These are phyloP conservation scores for Cichorium intybus DNA, from an alignment of 140 eudicot species.

Conservation along the genomic window DNA sequence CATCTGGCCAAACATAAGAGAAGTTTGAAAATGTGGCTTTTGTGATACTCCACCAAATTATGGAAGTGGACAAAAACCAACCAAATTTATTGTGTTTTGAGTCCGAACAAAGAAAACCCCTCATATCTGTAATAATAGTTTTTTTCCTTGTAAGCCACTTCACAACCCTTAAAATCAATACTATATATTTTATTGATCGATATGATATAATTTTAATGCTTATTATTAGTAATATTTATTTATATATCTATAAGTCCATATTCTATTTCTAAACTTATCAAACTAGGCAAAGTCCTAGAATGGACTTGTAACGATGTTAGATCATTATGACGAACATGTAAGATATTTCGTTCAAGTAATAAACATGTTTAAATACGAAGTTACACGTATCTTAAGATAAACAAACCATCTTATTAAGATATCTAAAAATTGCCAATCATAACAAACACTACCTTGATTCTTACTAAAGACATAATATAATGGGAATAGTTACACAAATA, in stretches of 20 bases:
- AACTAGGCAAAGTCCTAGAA: background rate
- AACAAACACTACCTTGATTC: background rate
- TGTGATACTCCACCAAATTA: conserved; percentile 14
- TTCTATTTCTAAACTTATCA: no score
- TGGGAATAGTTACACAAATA: background rate
- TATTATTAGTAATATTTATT: background rate
- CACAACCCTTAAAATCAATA: background rate
- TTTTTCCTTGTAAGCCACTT: conserved; percentile 17
- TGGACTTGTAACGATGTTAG: background rate
- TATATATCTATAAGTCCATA: background rate
- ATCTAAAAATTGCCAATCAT: background rate
- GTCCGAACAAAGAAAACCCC: conserved; percentile 7
- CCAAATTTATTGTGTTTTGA: conserved; percentile 10
- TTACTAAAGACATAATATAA: background rate
- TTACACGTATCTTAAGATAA: background rate
- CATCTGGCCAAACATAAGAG: background rate
- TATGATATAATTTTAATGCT: background rate
- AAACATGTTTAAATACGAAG: background rate
- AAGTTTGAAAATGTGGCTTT: background rate
- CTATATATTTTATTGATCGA: background rate
- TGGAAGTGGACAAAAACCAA: conserved; percentile 17
- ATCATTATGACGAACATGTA: background rate
- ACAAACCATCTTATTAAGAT: background rate
- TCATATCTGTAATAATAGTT: background rate
- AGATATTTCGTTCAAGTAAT: background rate